Percentiles rank a stretch among this genome's conserved stretches.
Conservation (phyloP, 371 early-diverging fungal species). For the Apophysomyces trapeziformis region DNA sequence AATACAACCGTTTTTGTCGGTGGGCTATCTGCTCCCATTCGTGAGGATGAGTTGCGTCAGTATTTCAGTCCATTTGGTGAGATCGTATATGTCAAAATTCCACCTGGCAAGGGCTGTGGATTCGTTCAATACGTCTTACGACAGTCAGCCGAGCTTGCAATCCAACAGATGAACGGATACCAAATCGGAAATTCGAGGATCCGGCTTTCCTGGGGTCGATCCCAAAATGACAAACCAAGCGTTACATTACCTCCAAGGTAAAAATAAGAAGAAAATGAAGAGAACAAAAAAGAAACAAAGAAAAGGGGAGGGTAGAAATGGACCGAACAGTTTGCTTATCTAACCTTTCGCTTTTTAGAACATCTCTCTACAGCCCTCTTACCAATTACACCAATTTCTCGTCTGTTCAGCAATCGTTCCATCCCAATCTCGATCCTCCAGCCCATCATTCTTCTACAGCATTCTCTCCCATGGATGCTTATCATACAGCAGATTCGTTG, state of each 20-base stretch:
- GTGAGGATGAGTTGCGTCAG: slow-evolving; percentile 81
- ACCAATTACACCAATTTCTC: slow-evolving; percentile 2
- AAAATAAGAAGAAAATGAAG: neutral
- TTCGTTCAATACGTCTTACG: slow-evolving; percentile 90
- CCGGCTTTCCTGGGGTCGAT: slow-evolving; percentile 91
- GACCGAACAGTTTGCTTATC: neutral
- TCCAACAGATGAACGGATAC: slow-evolving; percentile 86
- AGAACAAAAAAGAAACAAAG: neutral
- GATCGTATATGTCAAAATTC: slow-evolving; percentile 89
- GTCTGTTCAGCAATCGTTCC: slow-evolving; percentile 2
- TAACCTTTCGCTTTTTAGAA: neutral
- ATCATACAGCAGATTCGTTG: slow-evolving; percentile 14
- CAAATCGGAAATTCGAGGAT: slow-evolving; percentile 82
- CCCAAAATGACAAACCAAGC: slow-evolving; percentile 58
- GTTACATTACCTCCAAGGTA: neutral
- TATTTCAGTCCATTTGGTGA: slow-evolving; percentile 88
- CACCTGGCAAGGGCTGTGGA: slow-evolving; percentile 92
- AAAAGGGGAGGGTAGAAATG: neutral
- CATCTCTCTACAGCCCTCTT: slow-evolving; percentile 6
- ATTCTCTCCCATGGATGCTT: slow-evolving; percentile 3
- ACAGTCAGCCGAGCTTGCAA: slow-evolving; percentile 85
- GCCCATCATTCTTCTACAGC: slow-evolving; percentile 6
- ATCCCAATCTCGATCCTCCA: slow-evolving; percentile 7
- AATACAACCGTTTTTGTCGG: slow-evolving; percentile 97
- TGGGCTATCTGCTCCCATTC: slow-evolving; percentile 76